A percentile compares a stretch with the other conserved stretches of the same genome.
Conservation (phyloP, 2,329 filamentous ascomycete genomes). For the Apiospora aurea region DNA sequence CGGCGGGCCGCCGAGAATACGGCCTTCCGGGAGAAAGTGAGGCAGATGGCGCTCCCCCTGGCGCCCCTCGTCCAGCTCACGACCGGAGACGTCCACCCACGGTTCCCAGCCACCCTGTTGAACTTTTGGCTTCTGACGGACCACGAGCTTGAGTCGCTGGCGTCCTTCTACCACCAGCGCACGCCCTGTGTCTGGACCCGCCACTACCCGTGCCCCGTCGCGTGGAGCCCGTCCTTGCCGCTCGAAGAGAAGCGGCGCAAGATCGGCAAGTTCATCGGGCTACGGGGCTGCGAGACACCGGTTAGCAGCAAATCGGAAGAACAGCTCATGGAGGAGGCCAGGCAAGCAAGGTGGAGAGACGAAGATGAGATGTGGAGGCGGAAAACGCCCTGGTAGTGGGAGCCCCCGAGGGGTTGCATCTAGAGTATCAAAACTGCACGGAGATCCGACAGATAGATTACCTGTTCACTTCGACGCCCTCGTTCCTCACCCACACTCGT, state of each 20-base stretch:
- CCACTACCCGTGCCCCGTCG: constrained; percentile 73
- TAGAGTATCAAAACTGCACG: constrained; percentile 2
- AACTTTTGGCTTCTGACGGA: constrained; percentile 79
- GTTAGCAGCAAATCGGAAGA: constrained; percentile 51
- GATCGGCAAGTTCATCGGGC: constrained; percentile 77
- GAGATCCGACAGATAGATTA: background rate
- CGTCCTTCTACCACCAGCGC: constrained; percentile 76
- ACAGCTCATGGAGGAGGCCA: constrained; percentile 54
- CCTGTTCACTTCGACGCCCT: constrained; percentile 15
- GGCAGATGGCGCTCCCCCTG: constrained; percentile 70
- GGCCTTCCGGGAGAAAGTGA: constrained; percentile 65
- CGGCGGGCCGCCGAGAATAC: constrained; percentile 54
- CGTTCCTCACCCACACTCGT: background rate
- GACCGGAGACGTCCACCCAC: constrained; percentile 67
- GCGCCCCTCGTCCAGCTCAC: constrained; percentile 70
- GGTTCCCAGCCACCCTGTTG: constrained; percentile 71
- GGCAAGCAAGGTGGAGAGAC: constrained; percentile 49
- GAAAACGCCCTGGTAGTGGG: constrained; percentile 50
- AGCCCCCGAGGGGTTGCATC: background rate
- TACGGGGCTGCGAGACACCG: constrained; percentile 67
- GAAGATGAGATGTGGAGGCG: constrained; percentile 55
- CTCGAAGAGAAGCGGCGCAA: constrained; percentile 74
- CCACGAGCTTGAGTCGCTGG: constrained; percentile 71
- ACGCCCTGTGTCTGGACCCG: constrained; percentile 60
- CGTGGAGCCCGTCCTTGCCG: constrained; percentile 61